Base-by-base conservation (phyloP, 2,329 filamentous ascomycete genomes). In the Aspergillus oerlinghausenensis region DNA sequence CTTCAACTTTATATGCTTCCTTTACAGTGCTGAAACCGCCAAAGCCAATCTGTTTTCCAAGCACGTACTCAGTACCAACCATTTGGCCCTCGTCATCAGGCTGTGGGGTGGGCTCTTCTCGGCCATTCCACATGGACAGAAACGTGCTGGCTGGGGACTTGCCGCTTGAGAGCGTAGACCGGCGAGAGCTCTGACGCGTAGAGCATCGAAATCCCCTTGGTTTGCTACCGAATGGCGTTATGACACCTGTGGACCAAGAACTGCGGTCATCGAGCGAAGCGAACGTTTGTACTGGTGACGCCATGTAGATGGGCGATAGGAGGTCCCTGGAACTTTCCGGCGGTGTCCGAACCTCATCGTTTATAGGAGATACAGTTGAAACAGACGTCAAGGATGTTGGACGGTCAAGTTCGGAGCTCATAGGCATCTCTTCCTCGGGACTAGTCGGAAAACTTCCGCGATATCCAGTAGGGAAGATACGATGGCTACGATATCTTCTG, bases 21-120 rank as follows among this genome's bases (percentile, higher is more conserved):
- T 86, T 87, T 35, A 88, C 84, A 1, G 83, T 78, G 60, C 84
- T 87, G 69, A 88, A 88, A 3, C 86, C 86, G 26, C 86, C 86
- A 60, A 78, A 83, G 3, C 84, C 86, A 57, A 88, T 84, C 58
- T 84, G 81, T 61, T 85, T 84, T 50, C 86, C 86, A 52, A 88
- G 82, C 32, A 88, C 83, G 68, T 88, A 88, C 60, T 86, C 83
- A 52, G 81, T 80, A 45, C 84, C 85, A 49, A 88, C 82, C 58
- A 85, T 82, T 67, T 88, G 85, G 3, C 86, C 86, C 73, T 88
- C 85, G 50, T 86, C 84, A 65, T 88, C 86, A 11, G 84, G 84
- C 57, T 85, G 78, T 60, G 66, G 73, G 52, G 67, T 74, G 64
- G 67, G 68, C 56, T 73, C 76, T 53, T 66, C 78, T 54, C 57